These are phyloP conservation scores for Suhomyces canberraensis DNA, from an alignment of 805 yeast species.

Conservation along the genomic window DNA sequence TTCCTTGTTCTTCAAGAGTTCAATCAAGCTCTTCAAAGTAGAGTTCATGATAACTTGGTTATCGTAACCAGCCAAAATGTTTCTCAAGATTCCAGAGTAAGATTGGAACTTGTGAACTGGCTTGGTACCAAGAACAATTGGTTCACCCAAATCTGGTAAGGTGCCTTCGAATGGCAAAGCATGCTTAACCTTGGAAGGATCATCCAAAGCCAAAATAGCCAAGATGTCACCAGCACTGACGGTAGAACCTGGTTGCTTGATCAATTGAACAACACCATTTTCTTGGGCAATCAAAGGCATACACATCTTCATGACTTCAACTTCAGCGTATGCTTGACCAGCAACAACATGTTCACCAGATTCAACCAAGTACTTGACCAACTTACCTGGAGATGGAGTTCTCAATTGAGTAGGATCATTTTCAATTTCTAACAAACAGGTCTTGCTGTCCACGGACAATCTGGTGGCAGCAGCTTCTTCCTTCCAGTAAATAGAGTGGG, in stretches of 20 bases:
- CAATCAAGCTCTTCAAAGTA: constrained; percentile 69
- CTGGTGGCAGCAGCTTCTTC: constrained; percentile 96
- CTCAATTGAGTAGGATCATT: constrained; percentile 98
- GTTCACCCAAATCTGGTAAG: constrained; percentile 83
- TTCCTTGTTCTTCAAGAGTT: constrained; percentile 70
- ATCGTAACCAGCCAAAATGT: constrained; percentile 88
- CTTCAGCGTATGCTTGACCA: constrained; percentile 96
- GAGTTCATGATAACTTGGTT: constrained; percentile 91
- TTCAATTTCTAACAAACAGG: constrained; percentile 90
- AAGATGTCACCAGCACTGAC: constrained; percentile 94
- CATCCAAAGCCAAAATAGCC: constrained; percentile 92
- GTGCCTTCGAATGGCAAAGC: constrained; percentile 95
- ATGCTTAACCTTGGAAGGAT: constrained; percentile 95
- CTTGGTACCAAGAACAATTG: constrained; percentile 78
- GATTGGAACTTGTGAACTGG: constrained; percentile 71
- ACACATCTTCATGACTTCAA: constrained; percentile 99
- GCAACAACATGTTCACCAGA: constrained; percentile 88
- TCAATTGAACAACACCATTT: constrained; percentile 85
- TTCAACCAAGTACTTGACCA: constrained; percentile 89
- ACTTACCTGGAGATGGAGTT: constrained; percentile 98
- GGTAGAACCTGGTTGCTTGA: constrained; percentile 98
- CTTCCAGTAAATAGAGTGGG: constrained; percentile 96
- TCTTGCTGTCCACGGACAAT: constrained; percentile 90
- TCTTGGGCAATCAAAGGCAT: constrained; percentile 96
- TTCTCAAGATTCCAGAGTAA: constrained; percentile 57